phyloP scores from a whole-genome alignment of 331 rosid species.

The Dryas integrifolia region DNA sequence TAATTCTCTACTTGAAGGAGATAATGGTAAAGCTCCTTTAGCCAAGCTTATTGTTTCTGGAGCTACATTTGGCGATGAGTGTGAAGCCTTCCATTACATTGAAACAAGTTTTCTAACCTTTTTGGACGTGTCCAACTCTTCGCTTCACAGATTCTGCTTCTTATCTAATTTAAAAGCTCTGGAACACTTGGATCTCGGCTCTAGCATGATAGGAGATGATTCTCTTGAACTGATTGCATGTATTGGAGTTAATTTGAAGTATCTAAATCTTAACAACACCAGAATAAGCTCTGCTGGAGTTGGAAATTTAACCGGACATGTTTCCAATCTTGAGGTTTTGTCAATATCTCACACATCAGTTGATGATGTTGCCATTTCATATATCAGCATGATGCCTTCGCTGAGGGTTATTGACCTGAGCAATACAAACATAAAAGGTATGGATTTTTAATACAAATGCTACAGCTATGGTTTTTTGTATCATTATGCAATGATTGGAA shows the following conservation, averaged over 20 bases:
- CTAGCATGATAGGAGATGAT: constrained; percentile 62
- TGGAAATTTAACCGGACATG: constrained; percentile 63
- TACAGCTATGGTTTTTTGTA: background rate
- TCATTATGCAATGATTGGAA: background rate
- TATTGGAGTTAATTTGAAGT: constrained; percentile 60
- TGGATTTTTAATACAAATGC: background rate
- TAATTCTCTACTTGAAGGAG: constrained; percentile 51
- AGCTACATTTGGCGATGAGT: constrained; percentile 52
- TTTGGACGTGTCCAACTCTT: constrained; percentile 64
- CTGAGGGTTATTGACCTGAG: constrained; percentile 68
- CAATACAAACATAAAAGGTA: constrained; percentile 75
- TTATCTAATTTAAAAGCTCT: constrained; percentile 50
- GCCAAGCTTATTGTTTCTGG: constrained; percentile 65
- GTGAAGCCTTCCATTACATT: constrained; percentile 44
- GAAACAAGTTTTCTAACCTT: constrained; percentile 45
- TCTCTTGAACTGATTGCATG: constrained; percentile 51
- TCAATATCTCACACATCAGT: constrained; percentile 64
- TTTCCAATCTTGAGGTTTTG: constrained; percentile 63
- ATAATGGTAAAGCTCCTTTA: constrained; percentile 52
- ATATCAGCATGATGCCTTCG: constrained; percentile 64
- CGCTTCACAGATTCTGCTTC: constrained; percentile 53
- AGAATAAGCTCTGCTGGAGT: constrained; percentile 69
- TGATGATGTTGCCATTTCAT: constrained; percentile 58
- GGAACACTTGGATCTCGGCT: constrained; percentile 78
- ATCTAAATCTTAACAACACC: constrained; percentile 68